Conservation (phyloP, 805 yeast species). For the Yarrowia deformans region DNA sequence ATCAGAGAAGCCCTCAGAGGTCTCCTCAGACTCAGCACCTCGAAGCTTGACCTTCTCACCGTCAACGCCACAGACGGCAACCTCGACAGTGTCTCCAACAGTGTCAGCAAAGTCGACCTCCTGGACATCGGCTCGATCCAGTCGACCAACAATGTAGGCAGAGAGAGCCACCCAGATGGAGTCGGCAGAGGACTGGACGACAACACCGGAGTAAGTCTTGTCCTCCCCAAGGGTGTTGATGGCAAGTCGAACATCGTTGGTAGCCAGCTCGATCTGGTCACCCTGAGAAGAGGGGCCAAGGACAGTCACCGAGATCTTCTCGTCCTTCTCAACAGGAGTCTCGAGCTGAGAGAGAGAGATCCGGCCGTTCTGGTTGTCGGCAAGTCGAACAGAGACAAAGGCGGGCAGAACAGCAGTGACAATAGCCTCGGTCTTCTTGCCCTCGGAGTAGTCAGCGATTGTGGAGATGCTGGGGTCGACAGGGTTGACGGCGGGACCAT, state of each 20-base stretch:
- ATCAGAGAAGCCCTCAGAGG: constrained; percentile 20
- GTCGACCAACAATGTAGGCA: constrained; percentile 25
- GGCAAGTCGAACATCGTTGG: constrained; percentile 33
- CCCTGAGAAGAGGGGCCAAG: constrained; percentile 54
- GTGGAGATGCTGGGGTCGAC: constrained; percentile 61
- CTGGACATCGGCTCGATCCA: constrained; percentile 30
- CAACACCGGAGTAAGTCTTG: constrained; percentile 20
- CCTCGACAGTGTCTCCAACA: constrained; percentile 29
- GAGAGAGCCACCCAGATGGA: constrained; percentile 33
- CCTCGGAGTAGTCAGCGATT: constrained; percentile 63
- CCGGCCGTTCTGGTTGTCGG: constrained; percentile 81
- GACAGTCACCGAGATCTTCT: constrained; percentile 65
- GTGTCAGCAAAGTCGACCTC: neutral
- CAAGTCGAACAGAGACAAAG: constrained; percentile 76
- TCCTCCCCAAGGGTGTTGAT: neutral
- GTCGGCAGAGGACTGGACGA: constrained; percentile 11
- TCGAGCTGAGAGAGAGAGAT: constrained; percentile 73
- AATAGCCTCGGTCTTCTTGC: constrained; percentile 65
- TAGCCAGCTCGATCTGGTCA: constrained; percentile 33
- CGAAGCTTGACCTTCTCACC: constrained; percentile 39
- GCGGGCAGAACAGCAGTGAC: constrained; percentile 71
- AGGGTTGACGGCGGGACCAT: constrained; percentile 62
- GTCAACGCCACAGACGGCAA: constrained; percentile 27
- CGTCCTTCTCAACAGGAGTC: constrained; percentile 67
- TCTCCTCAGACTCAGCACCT: constrained; percentile 18